A percentile compares a stretch with the other conserved stretches of the same genome.
These are phyloP conservation scores for Coemansia sp. DNA, from an alignment of 192 early-diverging fungal genomes.

Conservation along the genomic window DNA sequence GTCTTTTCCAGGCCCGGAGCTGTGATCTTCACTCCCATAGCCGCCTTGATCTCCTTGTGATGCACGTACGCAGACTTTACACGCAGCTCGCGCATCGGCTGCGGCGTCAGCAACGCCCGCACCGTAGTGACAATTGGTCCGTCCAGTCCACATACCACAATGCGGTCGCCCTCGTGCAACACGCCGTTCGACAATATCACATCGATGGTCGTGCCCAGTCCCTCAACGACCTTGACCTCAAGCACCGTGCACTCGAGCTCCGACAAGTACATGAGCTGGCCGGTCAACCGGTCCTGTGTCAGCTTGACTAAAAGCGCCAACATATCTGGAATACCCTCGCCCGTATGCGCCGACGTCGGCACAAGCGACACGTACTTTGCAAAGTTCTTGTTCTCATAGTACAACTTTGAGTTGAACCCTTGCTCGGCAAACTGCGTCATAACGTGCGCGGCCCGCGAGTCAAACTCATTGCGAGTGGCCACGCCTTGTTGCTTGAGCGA, in stretches of 20 bases:
- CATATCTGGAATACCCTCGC: constrained; percentile 98
- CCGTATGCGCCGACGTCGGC: constrained; percentile 96
- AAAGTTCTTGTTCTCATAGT: constrained; percentile 96
- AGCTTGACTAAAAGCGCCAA: constrained; percentile 86
- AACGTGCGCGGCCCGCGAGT: constrained; percentile 71
- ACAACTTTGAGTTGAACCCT: constrained; percentile 87
- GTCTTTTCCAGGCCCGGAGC: constrained; percentile 94
- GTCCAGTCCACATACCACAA: constrained; percentile 88
- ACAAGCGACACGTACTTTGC: constrained; percentile 93
- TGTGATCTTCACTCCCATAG: constrained; percentile 93
- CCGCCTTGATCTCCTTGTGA: constrained; percentile 95
- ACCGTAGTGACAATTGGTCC: constrained; percentile 93
- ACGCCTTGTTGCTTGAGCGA: constrained; percentile 73
- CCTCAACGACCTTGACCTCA: constrained; percentile 99
- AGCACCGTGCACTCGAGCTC: constrained; percentile 97
- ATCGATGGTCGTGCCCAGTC: constrained; percentile 96
- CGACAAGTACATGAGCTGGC: constrained; percentile 92
- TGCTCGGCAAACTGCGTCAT: constrained; percentile 93
- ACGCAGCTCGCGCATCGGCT: constrained; percentile 95
- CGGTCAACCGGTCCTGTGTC: constrained; percentile 93
- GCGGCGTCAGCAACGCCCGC: constrained; percentile 96
- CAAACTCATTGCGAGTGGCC: constrained; percentile 80
- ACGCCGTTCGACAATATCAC: constrained; percentile 94
- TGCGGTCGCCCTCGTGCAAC: constrained; percentile 92
- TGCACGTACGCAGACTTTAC: constrained; percentile 96